A percentile compares a stretch with the other conserved stretches of the same genome.
Evolutionary conservation across 371 early-diverging fungal species (phyloP).

Genomic region (Syncephalastrum contaminatum): DNA sequence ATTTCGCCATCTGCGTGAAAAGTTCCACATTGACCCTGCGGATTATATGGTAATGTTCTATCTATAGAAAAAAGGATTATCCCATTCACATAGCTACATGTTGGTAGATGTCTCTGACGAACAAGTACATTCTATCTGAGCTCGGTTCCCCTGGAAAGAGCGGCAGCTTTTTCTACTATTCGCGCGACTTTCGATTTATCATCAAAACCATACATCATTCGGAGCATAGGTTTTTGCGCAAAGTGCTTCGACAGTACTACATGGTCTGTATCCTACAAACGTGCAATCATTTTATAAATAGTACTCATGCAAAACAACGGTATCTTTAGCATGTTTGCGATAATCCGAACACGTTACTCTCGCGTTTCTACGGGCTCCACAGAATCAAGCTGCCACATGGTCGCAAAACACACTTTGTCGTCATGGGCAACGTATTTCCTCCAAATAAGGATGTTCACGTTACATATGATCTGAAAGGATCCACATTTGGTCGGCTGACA

Average conservation of each 20-base stretch:
- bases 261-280: slow-evolving; percentile 37
- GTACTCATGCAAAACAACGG: too few species aligned
- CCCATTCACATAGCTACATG: neutral
- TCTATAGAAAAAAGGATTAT: neutral
- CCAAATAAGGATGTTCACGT: slow-evolving; percentile 95
- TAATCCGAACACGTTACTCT: slow-evolving; percentile 93
- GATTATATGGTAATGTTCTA: slow-evolving; percentile 78
- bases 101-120: slow-evolving; percentile 83
- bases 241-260: slow-evolving; percentile 84
- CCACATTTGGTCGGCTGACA: slow-evolving; percentile 82
- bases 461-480: slow-evolving; percentile 95
- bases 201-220: slow-evolving; percentile 96
- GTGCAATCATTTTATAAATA: neutral
- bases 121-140: slow-evolving; percentile 94
- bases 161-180: slow-evolving; percentile 96
- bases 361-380: slow-evolving; percentile 93
- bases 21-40: slow-evolving; percentile 89
- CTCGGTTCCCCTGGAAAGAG: slow-evolving; percentile 95
- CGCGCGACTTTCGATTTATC: slow-evolving; percentile 95
- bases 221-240: slow-evolving; percentile 91
- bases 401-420: slow-evolving; percentile 94
- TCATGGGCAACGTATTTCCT: slow-evolving; percentile 98
- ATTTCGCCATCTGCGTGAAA: slow-evolving; percentile 86
- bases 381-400: slow-evolving; percentile 93
- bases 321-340: slow-evolving; percentile 70